A percentile compares a stretch with the other conserved stretches of the same genome.
These are phyloP conservation scores for Ceratocystis eucalypticola DNA, from an alignment of 2,329 filamentous ascomycete species.

Conservation along the genomic window DNA sequence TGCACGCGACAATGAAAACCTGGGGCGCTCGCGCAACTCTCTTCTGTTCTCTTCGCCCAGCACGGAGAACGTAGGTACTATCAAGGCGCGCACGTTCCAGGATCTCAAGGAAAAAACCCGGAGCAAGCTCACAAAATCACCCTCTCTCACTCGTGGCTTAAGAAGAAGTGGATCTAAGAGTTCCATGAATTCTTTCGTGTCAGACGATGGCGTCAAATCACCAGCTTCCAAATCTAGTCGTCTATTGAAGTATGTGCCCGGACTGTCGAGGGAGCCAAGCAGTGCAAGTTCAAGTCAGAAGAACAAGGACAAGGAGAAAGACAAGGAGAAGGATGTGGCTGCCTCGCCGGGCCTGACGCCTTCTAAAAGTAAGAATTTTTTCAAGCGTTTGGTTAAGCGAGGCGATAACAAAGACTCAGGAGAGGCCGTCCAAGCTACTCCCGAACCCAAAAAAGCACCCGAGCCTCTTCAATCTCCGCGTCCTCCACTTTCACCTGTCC, in stretches of 20 bases:
- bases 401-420: slow-evolving; percentile 9
- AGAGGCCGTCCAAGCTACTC: background rate
- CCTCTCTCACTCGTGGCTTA: slow-evolving; percentile 16
- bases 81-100: background rate
- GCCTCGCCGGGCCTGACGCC: slow-evolving; percentile 5
- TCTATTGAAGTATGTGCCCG: slow-evolving; percentile 16
- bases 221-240: slow-evolving; percentile 16
- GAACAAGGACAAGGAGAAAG: slow-evolving; percentile 10
- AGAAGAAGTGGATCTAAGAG: slow-evolving; percentile 17
- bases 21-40: background rate
- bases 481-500: slow-evolving; percentile 4
- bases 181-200: slow-evolving; percentile 16
- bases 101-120: slow-evolving; percentile 15
- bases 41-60: background rate
- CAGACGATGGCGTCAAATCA: slow-evolving; percentile 13
- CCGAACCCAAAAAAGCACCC: slow-evolving; percentile 2
- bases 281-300: slow-evolving; percentile 8
- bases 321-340: slow-evolving; percentile 8
- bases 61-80: slow-evolving; percentile 11
- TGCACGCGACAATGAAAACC: slow-evolving; percentile 7
- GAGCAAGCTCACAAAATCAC: slow-evolving; percentile 13
- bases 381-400: slow-evolving; percentile 15
- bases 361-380: slow-evolving; percentile 13
- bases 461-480: slow-evolving; percentile 1
- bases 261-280: slow-evolving; percentile 16